phyloP scores from a whole-genome alignment of 2,329 filamentous ascomycete genomes.

The Chalaropsis ovoidea region DNA sequence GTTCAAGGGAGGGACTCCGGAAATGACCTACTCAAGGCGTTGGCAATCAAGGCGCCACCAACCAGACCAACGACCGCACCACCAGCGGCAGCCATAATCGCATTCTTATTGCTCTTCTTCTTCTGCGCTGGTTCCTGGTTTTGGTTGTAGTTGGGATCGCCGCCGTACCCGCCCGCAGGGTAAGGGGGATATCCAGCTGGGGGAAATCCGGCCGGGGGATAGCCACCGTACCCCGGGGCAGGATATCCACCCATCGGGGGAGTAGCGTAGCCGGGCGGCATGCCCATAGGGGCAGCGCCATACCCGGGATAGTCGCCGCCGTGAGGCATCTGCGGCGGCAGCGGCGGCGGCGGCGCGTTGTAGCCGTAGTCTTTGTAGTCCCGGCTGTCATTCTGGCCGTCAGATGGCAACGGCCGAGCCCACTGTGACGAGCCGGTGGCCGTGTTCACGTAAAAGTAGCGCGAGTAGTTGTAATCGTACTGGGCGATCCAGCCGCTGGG shows the following conservation, averaged over 20 bases:
- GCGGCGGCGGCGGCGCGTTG: constrained; percentile 9
- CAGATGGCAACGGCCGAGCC: constrained; percentile 42
- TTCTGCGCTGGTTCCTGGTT: constrained; percentile 30
- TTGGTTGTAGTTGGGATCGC: constrained; percentile 27
- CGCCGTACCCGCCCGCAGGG: constrained; percentile 25
- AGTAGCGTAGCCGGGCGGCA: too few relatives aligned
- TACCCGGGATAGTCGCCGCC: constrained; percentile 12
- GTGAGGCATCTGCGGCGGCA: not conserved
- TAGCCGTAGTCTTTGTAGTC: constrained; percentile 22
- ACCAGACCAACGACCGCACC: constrained; percentile 49
- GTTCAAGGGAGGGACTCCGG: too few relatives aligned
- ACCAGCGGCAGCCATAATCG: constrained; percentile 49
- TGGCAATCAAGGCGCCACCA: constrained; percentile 48
- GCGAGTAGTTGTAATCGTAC: constrained; percentile 51
- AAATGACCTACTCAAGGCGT: constrained; percentile 42
- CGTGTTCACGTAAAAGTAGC: constrained; percentile 56
- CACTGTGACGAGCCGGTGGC: constrained; percentile 53
- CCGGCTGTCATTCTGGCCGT: constrained; percentile 9
- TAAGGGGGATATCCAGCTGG: constrained; percentile 26
- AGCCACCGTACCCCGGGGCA: constrained; percentile 22
- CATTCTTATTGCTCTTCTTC: constrained; percentile 42
- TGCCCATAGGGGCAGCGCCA: not conserved
- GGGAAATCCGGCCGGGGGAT: constrained; percentile 26
- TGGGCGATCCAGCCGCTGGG: constrained; percentile 53
- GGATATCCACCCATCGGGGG: constrained; percentile 13